Evolutionary conservation across 2,329 filamentous ascomycete species (phyloP).

Genomic region (Fusarium penzigii): DNA sequence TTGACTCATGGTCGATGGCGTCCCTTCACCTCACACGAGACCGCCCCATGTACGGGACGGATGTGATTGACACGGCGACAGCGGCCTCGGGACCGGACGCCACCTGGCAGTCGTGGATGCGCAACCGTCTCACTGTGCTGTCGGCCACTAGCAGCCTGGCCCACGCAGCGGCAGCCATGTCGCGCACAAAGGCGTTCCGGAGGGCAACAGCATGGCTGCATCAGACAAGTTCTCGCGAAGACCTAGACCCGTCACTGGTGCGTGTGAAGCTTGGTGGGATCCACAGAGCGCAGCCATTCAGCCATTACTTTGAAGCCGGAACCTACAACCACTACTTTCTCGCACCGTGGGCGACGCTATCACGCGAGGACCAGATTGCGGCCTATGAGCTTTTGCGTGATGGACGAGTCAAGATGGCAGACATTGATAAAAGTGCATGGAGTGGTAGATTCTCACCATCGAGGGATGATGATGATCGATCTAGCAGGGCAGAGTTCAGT

Average conservation of each 20-base stretch:
- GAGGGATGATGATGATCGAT: neutral
- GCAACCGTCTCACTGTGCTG: constrained; percentile 38
- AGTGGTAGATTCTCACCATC: constrained; percentile 5
- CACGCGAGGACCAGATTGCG: constrained; percentile 15
- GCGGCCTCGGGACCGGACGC: constrained; percentile 16
- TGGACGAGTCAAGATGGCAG: constrained; percentile 10
- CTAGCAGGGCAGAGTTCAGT: neutral
- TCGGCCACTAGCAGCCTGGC: constrained; percentile 33
- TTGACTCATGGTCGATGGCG: constrained; percentile 45
- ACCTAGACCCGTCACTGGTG: constrained; percentile 23
- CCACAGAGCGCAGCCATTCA: constrained; percentile 43
- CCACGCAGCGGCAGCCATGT: constrained; percentile 39
- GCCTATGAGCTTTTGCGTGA: constrained; percentile 26
- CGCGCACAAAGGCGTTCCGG: constrained; percentile 28
- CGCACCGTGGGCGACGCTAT: constrained; percentile 27
- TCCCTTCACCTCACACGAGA: constrained; percentile 40
- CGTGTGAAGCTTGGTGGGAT: constrained; percentile 44
- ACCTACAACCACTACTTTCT: constrained; percentile 32
- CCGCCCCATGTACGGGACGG: constrained; percentile 36
- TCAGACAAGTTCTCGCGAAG: constrained; percentile 2
- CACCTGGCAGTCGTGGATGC: constrained; percentile 33
- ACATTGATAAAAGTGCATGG: constrained; percentile 3
- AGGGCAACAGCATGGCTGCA: constrained; percentile 38
- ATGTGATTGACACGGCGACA: constrained; percentile 6
- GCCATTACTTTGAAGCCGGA: constrained; percentile 39